phyloP scores from a whole-genome alignment of 495 filamentous ascomycete genomes.

The Penicillium cosmopolitanum region DNA sequence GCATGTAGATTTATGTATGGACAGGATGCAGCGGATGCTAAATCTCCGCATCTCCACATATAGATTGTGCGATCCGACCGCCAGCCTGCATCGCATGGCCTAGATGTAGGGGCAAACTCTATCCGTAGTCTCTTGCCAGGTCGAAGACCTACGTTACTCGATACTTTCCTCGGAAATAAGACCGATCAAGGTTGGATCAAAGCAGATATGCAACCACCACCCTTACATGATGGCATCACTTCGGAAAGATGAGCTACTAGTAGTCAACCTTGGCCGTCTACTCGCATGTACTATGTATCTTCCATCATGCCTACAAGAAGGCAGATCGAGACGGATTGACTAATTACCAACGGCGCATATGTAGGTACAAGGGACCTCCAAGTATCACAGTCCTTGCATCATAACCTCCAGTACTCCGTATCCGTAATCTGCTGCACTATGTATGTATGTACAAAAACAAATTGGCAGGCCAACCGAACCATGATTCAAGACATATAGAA shows the following conservation, averaged over 20 bases:
- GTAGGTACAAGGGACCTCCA: too few species aligned
- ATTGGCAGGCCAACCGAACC: conserved; percentile 8
- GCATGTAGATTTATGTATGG: background rate
- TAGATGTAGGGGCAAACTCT: background rate
- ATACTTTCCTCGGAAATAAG: conserved; percentile 4
- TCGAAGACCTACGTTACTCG: background rate
- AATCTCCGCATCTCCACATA: conserved; percentile 34
- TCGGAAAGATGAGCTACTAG: background rate
- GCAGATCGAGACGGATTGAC: too few species aligned
- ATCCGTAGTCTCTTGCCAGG: background rate
- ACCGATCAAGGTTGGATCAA: background rate
- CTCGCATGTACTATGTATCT: too few species aligned
- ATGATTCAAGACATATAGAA: conserved; percentile 18
- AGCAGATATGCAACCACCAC: background rate
- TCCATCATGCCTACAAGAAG: too few species aligned
- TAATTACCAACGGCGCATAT: too few species aligned
- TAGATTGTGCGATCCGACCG: conserved; percentile 1
- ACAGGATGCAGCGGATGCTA: conserved; percentile 13
- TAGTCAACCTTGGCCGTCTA: too few species aligned
- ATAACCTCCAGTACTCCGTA: too few species aligned
- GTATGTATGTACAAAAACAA: background rate
- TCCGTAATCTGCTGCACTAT: background rate
- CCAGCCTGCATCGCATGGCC: conserved; percentile 9
- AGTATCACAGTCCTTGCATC: too few species aligned
- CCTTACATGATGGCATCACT: background rate